phyloP scores from a whole-genome alignment of 345 rosid genomes.

The Turnera subulata region DNA sequence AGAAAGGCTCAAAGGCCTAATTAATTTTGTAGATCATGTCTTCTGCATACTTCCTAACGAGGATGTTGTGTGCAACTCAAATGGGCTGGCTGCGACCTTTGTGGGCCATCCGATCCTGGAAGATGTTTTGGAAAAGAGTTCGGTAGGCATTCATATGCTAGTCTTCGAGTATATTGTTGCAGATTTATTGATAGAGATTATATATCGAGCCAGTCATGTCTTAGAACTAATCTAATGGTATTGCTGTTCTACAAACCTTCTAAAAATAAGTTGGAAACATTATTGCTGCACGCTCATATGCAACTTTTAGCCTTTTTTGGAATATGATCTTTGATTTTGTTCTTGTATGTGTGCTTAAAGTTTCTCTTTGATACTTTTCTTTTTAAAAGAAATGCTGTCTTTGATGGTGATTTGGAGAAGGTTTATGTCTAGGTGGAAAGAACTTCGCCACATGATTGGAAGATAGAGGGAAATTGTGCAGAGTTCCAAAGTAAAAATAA shows the following conservation, averaged over 20 bases:
- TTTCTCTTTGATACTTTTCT: not conserved
- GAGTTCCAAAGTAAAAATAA: slow-evolving; percentile 37
- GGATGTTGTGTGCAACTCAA: slow-evolving; percentile 49
- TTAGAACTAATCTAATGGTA: not conserved
- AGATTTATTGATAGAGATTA: not conserved
- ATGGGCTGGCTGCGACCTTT: slow-evolving; percentile 73
- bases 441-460: slow-evolving; percentile 32
- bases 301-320: too few relatives aligned
- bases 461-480: slow-evolving; percentile 44
- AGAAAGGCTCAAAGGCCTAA: slow-evolving; percentile 57
- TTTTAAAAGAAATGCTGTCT: not conserved
- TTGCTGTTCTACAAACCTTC: not conserved
- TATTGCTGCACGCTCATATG: too few relatives aligned
- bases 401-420: too few relatives aligned
- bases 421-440: slow-evolving; percentile 46
- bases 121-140: slow-evolving; percentile 53
- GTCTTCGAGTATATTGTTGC: not conserved
- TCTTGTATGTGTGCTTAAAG: not conserved
- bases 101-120: slow-evolving; percentile 89
- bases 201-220: not conserved
- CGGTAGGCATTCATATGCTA: slow-evolving; percentile 37
- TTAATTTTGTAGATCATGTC: slow-evolving; percentile 75
- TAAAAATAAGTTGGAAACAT: too few relatives aligned
- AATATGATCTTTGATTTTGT: not conserved
- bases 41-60: slow-evolving; percentile 90